phyloP scores from a whole-genome alignment of 495 filamentous ascomycete species.

The Tetracladium setigerum region DNA sequence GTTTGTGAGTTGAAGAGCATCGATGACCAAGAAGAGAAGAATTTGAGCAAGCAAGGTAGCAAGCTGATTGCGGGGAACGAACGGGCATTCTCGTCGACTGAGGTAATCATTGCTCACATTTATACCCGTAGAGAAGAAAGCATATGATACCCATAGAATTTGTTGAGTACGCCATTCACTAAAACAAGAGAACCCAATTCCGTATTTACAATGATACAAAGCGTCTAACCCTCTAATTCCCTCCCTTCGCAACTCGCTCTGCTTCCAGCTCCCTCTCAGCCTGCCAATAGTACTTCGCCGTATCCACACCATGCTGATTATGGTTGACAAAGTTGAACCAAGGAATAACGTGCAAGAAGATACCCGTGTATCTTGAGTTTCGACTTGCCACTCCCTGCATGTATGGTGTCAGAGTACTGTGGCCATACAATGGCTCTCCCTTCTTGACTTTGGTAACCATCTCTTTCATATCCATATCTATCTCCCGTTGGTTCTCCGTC shows the following conservation, averaged over 20 bases:
- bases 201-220: slow-evolving; percentile 2
- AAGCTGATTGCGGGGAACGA: no score
- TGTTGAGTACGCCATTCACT: no score
- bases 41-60: not conserved
- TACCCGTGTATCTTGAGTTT: slow-evolving; percentile 82
- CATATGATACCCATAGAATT: no score
- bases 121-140: no score
- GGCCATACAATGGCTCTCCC: slow-evolving; percentile 86
- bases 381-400: slow-evolving; percentile 89
- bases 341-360: slow-evolving; percentile 76
- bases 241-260: slow-evolving; percentile 36
- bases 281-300: slow-evolving; percentile 93
- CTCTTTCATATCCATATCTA: slow-evolving; percentile 94
- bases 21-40: not conserved
- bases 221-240: not conserved
- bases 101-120: no score
- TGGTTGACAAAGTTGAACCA: slow-evolving; percentile 99
- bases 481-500: slow-evolving; percentile 81
- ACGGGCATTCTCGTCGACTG: no score
- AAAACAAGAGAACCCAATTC: no score
- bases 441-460: slow-evolving; percentile 94
- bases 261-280: slow-evolving; percentile 91
- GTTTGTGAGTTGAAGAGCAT: not conserved
- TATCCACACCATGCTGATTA: slow-evolving; percentile 94
- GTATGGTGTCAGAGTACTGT: slow-evolving; percentile 65